Evolutionary conservation across 208 protist species (phyloP), one percentile per base, ranked within the genome.

Genomic region (Leishmania amazonensis): DNA sequence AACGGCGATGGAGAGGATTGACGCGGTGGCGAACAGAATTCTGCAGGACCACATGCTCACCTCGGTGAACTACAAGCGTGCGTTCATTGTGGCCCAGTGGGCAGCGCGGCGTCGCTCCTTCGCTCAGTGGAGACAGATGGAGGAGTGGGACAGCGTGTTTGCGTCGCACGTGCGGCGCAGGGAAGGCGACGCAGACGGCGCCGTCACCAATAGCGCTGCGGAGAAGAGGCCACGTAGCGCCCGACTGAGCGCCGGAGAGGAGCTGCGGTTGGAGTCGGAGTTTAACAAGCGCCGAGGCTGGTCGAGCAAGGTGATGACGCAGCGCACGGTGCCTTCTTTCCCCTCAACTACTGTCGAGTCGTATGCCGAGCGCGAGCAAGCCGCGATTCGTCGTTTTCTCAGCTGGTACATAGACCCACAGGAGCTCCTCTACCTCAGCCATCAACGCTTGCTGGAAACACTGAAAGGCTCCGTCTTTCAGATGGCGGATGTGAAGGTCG

Each of bases 11-110:
- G 89, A 92, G 78, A 87, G 87, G 24, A 86, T 96, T 31, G 88
- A 90, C 53, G 87, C 93, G 40, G 86, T 97, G 57, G 93, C 93
- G 11, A 89, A 86, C 65, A 91, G n/a, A 35, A 85, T 97, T 35
- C 78, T 97, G 60, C 93, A 95, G 88, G 86, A 96, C 54, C 89
- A 96, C 80, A 93, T 97, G 88, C 64, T 96, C 38, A 97, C 94
- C 40, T 90, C 94, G 42, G 72, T 81, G 24, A 84, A 89, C 49
- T 92, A 93, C 87, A 97, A 96, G 83, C 76, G 88, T 2, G 51
- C 73, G 31, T 83, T 97, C 57, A 89, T 97, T 60, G 45, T 90
- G 53, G 93, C 95, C 40, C 80, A 91, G 35, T 95, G 91, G 87
- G 73, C 68, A 2, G 54, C 57, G 54, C 92, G 92, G 28, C 84